Percentiles rank a stretch among this genome's conserved stretches.
These are phyloP conservation scores for Salicornia ramosissima DNA, from an alignment of 148 eudicot genomes.

Conservation along the genomic window DNA sequence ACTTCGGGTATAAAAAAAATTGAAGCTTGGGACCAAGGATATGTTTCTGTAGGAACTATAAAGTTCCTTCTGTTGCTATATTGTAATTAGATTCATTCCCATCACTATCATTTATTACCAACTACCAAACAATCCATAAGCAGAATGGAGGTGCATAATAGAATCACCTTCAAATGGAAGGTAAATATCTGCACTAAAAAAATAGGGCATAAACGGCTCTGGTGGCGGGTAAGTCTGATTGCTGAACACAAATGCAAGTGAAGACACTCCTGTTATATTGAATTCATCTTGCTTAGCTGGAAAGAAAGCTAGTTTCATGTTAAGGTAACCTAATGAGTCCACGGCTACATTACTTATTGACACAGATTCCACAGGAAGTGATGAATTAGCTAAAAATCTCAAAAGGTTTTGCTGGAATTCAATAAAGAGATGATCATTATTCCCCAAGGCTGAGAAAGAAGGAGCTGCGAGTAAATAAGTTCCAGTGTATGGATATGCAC, in stretches of 20 bases:
- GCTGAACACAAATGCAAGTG: constrained; percentile 48
- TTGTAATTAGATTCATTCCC: too few relatives aligned
- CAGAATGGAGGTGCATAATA: too few relatives aligned
- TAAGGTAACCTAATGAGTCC: constrained; percentile 39
- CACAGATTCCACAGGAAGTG: constrained; percentile 69
- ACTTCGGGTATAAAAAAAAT: too few relatives aligned
- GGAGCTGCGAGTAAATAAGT: constrained; percentile 53
- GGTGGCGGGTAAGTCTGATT: constrained; percentile 61
- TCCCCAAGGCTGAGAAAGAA: constrained; percentile 30
- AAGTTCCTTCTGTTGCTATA: too few relatives aligned
- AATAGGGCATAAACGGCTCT: constrained; percentile 49
- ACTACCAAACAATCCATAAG: too few relatives aligned
- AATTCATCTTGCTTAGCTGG: constrained; percentile 50
- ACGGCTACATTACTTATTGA: constrained; percentile 40
- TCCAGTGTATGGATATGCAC: constrained; percentile 72
- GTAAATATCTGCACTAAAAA: constrained; percentile 43
- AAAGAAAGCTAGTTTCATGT: constrained; percentile 44
- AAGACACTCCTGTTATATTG: constrained; percentile 48
- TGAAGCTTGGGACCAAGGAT: too few relatives aligned
- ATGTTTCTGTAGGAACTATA: too few relatives aligned
- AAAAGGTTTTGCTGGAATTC: constrained; percentile 38
- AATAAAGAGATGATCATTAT: constrained; percentile 24
- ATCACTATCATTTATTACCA: too few relatives aligned
- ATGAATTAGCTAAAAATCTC: not conserved
- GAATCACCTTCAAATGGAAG: constrained; percentile 34